These are phyloP conservation scores for Russula dissimulans DNA, from an alignment of 768 basidiomycete species.

Conservation along the genomic window DNA sequence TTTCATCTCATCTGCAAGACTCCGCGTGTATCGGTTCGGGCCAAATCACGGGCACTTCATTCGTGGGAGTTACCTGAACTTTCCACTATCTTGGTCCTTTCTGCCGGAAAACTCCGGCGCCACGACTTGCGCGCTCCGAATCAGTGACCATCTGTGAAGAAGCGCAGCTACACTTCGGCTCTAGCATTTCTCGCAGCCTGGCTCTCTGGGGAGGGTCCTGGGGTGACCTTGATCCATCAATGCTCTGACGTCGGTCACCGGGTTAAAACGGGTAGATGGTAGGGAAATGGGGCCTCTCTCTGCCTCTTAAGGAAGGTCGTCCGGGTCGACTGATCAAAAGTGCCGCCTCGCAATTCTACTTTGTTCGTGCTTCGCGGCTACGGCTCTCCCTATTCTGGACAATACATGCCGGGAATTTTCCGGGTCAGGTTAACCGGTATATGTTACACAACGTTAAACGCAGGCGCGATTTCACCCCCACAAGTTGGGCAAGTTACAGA, in stretches of 20 bases:
- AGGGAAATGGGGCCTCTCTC: not conserved
- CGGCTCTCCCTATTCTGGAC: conserved; percentile 4
- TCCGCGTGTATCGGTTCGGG: conserved; percentile 18
- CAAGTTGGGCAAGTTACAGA: not conserved
- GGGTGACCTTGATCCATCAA: conserved; percentile 12
- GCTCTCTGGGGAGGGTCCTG: conserved; percentile 12
- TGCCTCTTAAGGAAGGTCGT: conserved; percentile 7
- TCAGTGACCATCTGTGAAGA: conserved; percentile 18
- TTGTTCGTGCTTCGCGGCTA: conserved; percentile 7
- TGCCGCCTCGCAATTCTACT: conserved; percentile 1
- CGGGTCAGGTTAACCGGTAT: not conserved
- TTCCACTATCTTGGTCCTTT: conserved; percentile 4
- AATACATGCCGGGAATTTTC: not conserved
- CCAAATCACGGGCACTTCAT: conserved; percentile 14
- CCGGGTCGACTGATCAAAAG: conserved; percentile 7
- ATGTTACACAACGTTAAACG: conserved; percentile 4
- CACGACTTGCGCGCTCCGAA: conserved; percentile 20
- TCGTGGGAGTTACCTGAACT: conserved; percentile 12
- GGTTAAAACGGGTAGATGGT: not conserved
- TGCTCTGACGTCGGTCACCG: conserved; percentile 13
- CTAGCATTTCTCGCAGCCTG: not conserved
- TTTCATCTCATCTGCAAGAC: conserved; percentile 17
- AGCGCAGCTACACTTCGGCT: conserved; percentile 8
- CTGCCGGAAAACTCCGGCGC: conserved; percentile 7
- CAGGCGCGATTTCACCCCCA: not conserved